A percentile compares a stretch with the other conserved stretches of the same genome.
phyloP scores from a whole-genome alignment of 2,329 filamentous ascomycete species.

The Byssoonygena ceratinophila region DNA sequence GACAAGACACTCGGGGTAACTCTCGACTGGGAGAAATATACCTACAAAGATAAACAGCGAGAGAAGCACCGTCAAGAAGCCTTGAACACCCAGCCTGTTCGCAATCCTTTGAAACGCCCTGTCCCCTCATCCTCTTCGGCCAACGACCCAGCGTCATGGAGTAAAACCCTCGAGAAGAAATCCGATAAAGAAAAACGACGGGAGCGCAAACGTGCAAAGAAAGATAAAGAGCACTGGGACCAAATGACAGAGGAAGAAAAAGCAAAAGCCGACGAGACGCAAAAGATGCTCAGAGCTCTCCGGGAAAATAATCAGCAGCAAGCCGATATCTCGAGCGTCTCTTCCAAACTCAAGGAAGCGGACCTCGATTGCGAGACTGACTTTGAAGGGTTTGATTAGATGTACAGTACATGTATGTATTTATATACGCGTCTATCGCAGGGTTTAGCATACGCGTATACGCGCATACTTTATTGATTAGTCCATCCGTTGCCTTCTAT shows the following conservation, averaged over 20 bases:
- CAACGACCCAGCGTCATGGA: constrained; percentile 55
- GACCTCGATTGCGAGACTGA: constrained; percentile 36
- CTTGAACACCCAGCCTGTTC: constrained; percentile 39
- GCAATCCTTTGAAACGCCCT: constrained; percentile 42
- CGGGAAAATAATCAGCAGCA: constrained; percentile 43
- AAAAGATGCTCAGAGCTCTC: constrained; percentile 55
- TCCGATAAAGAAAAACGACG: constrained; percentile 51
- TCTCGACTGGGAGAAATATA: constrained; percentile 53
- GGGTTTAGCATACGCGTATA: too few species aligned
- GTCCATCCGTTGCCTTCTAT: too few species aligned
- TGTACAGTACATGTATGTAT: not conserved
- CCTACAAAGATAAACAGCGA: constrained; percentile 60
- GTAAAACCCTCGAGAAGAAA: constrained; percentile 56
- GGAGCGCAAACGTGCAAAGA: constrained; percentile 54
- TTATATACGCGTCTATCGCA: too few species aligned
- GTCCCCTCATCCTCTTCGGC: constrained; percentile 37
- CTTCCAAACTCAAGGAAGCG: not conserved
- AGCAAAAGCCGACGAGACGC: constrained; percentile 51
- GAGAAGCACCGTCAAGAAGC: constrained; percentile 55
- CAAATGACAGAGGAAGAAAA: constrained; percentile 63
- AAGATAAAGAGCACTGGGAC: constrained; percentile 52
- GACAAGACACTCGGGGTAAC: constrained; percentile 51
- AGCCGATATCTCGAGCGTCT: constrained; percentile 16
- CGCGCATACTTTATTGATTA: too few species aligned
- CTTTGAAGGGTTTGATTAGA: constrained; percentile 49